Conservation (phyloP, 2,329 filamentous ascomycete species). For the Colletotrichum chrysophilum region DNA sequence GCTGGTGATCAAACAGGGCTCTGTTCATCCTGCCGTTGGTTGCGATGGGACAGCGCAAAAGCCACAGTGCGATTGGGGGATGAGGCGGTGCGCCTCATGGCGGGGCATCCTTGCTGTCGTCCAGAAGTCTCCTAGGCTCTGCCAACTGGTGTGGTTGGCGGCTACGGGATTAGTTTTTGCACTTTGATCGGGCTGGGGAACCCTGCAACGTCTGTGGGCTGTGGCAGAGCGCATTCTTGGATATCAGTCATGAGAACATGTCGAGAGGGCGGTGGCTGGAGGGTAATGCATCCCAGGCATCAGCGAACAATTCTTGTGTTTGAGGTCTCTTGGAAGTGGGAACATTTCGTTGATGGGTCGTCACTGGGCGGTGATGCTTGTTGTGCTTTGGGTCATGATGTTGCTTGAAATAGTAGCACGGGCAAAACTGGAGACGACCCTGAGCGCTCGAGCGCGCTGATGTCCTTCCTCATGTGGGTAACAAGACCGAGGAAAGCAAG, state of each 20-base stretch:
- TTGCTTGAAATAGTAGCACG: not conserved
- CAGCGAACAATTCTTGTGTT: not conserved
- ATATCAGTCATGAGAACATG: not conserved
- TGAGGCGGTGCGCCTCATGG: constrained; percentile 9
- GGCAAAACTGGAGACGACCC: constrained; percentile 8
- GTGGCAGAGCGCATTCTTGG: not conserved
- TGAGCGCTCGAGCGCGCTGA: not conserved
- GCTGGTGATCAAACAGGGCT: not conserved
- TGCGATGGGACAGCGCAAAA: not conserved
- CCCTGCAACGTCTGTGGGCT: constrained; percentile 1
- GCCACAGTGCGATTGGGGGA: not conserved
- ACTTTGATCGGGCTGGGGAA: not conserved
- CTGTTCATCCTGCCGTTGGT: not conserved
- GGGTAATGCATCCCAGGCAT: not conserved
- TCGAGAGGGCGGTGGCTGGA: not conserved
- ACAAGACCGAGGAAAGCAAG: not conserved
- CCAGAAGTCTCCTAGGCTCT: not conserved
- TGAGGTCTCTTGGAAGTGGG: not conserved
- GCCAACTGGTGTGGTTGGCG: not conserved
- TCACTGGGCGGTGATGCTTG: not conserved
- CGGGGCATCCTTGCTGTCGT: not conserved
- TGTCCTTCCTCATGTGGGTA: not conserved
- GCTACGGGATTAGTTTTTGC: not conserved
- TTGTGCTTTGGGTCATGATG: not conserved
- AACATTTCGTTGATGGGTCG: not conserved